Evolutionary conservation across 805 yeast species (phyloP).

Genomic region (Candida maris): DNA sequence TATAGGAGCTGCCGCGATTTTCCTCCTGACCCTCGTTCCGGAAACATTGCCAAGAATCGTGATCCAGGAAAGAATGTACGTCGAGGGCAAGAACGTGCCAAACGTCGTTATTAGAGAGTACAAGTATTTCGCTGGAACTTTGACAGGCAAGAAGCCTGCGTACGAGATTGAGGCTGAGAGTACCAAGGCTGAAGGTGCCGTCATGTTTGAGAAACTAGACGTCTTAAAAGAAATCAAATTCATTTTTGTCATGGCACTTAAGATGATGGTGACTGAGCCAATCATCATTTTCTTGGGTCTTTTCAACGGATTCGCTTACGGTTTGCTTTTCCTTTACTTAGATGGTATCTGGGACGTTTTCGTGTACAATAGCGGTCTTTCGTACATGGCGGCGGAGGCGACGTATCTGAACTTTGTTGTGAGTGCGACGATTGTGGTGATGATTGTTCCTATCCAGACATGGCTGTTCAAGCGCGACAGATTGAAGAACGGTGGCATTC

Average conservation of each 20-base stretch:
- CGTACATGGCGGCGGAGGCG: constrained; percentile 31
- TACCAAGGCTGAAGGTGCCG: constrained; percentile 16
- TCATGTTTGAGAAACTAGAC: constrained; percentile 22
- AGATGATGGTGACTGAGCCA: constrained; percentile 35
- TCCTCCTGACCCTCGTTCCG: constrained; percentile 26
- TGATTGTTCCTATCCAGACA: constrained; percentile 31
- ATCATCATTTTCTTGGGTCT: constrained; percentile 32
- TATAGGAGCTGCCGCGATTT: constrained; percentile 25
- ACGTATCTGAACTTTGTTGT: constrained; percentile 35
- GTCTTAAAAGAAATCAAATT: constrained; percentile 29
- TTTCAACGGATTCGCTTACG: constrained; percentile 36
- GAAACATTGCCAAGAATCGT: constrained; percentile 36
- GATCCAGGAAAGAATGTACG: constrained; percentile 29
- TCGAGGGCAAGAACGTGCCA: constrained; percentile 23
- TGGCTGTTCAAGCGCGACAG: constrained; percentile 29
- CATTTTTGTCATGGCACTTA: constrained; percentile 30
- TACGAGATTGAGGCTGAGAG: constrained; percentile 19
- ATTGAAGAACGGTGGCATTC: constrained; percentile 30
- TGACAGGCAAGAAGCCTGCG: constrained; percentile 20
- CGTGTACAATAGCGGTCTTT: constrained; percentile 31
- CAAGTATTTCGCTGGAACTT: constrained; percentile 13
- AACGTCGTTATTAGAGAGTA: constrained; percentile 26
- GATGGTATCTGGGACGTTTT: constrained; percentile 36
- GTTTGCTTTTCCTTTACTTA: constrained; percentile 32
- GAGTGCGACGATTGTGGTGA: constrained; percentile 29